These are phyloP conservation scores for Phaeomoniella chlamydospora DNA, from an alignment of 2,329 filamentous ascomycete species.

Conservation along the genomic window DNA sequence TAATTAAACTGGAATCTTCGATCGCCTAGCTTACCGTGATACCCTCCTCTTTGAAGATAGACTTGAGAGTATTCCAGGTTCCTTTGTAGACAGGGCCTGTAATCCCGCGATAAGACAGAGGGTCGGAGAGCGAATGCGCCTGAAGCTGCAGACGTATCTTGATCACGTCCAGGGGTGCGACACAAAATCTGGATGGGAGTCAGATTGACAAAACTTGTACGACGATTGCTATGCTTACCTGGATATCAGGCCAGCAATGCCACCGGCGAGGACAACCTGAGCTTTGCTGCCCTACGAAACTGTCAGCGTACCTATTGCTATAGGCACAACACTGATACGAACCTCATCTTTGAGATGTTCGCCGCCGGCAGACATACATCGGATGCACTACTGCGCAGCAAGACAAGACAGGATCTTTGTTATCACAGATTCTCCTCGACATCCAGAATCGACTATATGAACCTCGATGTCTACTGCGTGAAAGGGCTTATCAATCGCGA, in stretches of 20 bases:
- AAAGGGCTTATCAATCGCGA: not conserved
- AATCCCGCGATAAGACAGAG: conserved; percentile 40
- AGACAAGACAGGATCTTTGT: not conserved
- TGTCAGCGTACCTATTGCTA: too few species aligned
- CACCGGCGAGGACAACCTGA: conserved; percentile 53
- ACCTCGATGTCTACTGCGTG: not conserved
- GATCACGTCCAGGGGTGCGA: conserved; percentile 90
- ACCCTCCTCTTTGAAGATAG: conserved; percentile 70
- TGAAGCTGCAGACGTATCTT: conserved; percentile 97
- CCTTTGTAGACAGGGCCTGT: conserved; percentile 44
- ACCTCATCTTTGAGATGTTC: conserved; percentile 58
- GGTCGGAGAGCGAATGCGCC: conserved; percentile 67
- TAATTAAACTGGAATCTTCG: conserved; percentile 1
- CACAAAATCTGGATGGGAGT: conserved; percentile 53
- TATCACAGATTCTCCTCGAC: not conserved
- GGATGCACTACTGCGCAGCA: not conserved
- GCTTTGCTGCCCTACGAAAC: conserved; percentile 16
- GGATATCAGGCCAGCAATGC: conserved; percentile 70
- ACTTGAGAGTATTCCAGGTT: conserved; percentile 57
- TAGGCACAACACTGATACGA: too few species aligned
- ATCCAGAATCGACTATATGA: not conserved
- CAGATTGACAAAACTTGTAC: too few species aligned
- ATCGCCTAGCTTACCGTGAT: conserved; percentile 47
- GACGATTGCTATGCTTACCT: conserved; percentile 39
- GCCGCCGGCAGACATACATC: conserved; percentile 46